phyloP scores from a whole-genome alignment of 345 rosid genomes.

The Eucalyptus coolabah region DNA sequence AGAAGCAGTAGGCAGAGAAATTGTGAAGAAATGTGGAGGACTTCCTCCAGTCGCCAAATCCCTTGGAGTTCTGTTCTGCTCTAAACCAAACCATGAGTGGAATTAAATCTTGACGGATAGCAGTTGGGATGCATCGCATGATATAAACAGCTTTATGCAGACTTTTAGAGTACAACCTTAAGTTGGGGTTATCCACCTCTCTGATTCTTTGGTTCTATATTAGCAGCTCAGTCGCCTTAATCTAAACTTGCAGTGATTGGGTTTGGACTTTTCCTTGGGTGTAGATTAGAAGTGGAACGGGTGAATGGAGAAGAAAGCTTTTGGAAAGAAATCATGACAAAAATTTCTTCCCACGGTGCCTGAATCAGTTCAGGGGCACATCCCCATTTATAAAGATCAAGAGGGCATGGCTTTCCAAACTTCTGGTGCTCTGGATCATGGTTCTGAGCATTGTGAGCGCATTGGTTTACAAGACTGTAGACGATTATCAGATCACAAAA shows the following conservation, averaged over 20 bases:
- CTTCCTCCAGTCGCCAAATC: slow-evolving; percentile 24
- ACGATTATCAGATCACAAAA: neutral
- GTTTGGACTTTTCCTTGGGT: neutral
- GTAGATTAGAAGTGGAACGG: neutral
- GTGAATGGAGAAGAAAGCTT: neutral
- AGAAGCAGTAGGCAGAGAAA: slow-evolving; percentile 8
- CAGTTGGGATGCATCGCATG: slow-evolving; percentile 22
- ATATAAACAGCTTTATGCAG: slow-evolving; percentile 11
- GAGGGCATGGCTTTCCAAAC: neutral
- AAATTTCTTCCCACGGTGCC: neutral
- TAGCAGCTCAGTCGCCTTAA: neutral
- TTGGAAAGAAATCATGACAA: neutral
- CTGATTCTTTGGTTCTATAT: neutral
- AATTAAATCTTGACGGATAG: slow-evolving; percentile 17
- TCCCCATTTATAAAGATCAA: neutral
- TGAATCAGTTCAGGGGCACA: neutral
- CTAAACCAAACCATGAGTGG: slow-evolving; percentile 16
- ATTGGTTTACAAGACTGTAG: neutral
- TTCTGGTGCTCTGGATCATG: neutral
- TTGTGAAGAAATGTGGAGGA: slow-evolving; percentile 25
- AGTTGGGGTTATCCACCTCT: neutral
- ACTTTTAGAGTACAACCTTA: slow-evolving; percentile 7
- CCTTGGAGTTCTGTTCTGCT: slow-evolving; percentile 20
- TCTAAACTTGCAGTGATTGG: neutral
- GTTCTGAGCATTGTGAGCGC: neutral